Percentiles rank a stretch among this genome's conserved stretches.
Conservation (phyloP, 345 rosid genomes). For the Brassica juncea region DNA sequence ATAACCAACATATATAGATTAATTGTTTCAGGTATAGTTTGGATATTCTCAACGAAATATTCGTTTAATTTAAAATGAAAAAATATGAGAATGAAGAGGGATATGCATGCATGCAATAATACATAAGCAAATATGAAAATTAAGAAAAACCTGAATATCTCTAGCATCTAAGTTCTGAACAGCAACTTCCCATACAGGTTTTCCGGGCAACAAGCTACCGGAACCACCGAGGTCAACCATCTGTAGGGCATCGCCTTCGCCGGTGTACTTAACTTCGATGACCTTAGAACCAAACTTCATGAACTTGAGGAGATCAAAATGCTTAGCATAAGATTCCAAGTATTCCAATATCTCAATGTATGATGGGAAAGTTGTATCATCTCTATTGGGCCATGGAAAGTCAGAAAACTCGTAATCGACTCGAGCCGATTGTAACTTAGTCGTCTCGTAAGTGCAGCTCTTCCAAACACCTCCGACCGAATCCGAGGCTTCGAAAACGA, state of each 20-base stretch:
- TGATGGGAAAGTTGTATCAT: conserved; percentile 64
- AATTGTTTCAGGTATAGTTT: no score
- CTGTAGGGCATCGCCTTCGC: conserved; percentile 38
- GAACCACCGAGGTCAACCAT: conserved; percentile 29
- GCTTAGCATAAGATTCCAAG: conserved; percentile 68
- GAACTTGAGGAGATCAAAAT: conserved; percentile 62
- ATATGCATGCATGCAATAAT: conserved; percentile 6
- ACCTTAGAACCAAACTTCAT: conserved; percentile 73
- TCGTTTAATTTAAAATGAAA: no score
- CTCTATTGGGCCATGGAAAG: conserved; percentile 78
- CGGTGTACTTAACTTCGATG: conserved; percentile 57
- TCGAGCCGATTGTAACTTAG: conserved; percentile 78
- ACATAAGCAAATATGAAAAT: not conserved
- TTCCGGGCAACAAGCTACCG: conserved; percentile 55
- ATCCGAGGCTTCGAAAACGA: conserved; percentile 75
- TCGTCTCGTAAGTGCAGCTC: conserved; percentile 68
- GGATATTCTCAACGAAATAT: no score
- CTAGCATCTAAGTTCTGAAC: conserved; percentile 56
- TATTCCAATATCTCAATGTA: conserved; percentile 66
- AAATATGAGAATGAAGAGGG: not conserved
- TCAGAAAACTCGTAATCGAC: conserved; percentile 77
- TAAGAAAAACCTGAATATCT: conserved; percentile 53
- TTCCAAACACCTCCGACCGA: conserved; percentile 92
- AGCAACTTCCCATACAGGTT: conserved; percentile 79
- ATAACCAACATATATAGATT: no score